Conservation (phyloP, 75 land plant genomes). For the Gnetum montanum region DNA sequence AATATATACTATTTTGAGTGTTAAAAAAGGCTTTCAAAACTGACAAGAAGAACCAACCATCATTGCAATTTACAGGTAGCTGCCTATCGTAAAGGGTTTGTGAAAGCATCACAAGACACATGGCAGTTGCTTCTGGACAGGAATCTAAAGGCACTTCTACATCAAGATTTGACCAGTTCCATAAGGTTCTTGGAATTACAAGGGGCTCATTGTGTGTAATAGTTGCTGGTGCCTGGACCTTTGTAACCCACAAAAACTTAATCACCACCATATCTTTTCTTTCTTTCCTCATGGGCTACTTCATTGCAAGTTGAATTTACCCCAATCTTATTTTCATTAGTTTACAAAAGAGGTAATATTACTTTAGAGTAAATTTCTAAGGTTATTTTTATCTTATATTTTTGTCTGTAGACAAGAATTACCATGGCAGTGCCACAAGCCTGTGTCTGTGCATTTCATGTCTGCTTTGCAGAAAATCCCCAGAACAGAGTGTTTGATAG, state of each 20-base stretch:
- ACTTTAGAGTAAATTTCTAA: too few species aligned
- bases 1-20: too few species aligned
- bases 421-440: conserved; percentile 80
- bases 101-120: conserved; percentile 64
- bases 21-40: too few species aligned
- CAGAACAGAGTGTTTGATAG: conserved; percentile 30
- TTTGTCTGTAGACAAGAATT: conserved; percentile 50
- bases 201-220: conserved; percentile 65
- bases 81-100: conserved; percentile 60
- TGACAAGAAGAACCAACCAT: too few species aligned
- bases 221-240: conserved; percentile 63
- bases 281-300: conserved; percentile 60
- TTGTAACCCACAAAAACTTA: conserved; percentile 27
- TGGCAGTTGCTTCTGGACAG: conserved; percentile 46
- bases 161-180: conserved; percentile 69
- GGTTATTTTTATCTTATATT: too few species aligned
- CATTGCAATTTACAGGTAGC: conserved; percentile 83
- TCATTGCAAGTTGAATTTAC: conserved; percentile 75
- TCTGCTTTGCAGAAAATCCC: conserved; percentile 79
- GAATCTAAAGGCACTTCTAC: conserved; percentile 43
- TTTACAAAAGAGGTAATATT: too few species aligned
- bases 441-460: conserved; percentile 67
- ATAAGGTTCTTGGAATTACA: conserved; percentile 71
- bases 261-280: conserved; percentile 51
- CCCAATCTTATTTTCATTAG: too few species aligned